Evolutionary conservation across 164 flowering plant species (phyloP), one percentile per base, ranked within the genome.

Genomic region (Pachysandra terminalis): DNA sequence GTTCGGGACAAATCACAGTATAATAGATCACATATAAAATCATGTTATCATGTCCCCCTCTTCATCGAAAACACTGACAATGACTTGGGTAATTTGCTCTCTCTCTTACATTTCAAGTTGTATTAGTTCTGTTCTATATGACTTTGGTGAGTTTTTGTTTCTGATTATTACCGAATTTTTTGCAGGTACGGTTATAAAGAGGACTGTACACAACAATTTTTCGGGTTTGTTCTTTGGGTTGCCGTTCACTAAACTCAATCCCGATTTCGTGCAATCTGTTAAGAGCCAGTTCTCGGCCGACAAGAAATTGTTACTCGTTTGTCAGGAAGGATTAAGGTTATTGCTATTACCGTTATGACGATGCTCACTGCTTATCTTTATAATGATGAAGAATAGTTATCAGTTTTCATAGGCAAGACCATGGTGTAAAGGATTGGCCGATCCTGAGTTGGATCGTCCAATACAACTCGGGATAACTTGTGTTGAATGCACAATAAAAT

Each of bases 311-410:
- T 68, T 94, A 60, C 73, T 91, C 49, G 96, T 94, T 32, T 91
- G 97, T 66, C 96, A 91, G 80, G 98, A 90, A 78, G 98, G 98
- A 56, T 71, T 94, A 68, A 94, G 98, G 98, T 91, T 52, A 66
- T n/a, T n/a, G 82, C 24, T 58, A 4, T 32, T 41, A 13, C 54
- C 48, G 21, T 27, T 24, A 22, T 61, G 41, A 21, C 5, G 7
- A 26, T 27, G 1, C 23, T 58, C 17, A 35, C 12, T 22, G 35
- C 35, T 32, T 37, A 21, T 66, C 12, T 9, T 52, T 0, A 1
- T 51, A 6, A 14, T 64, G 56, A 51, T 45, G 51, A 45, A 45
- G 10, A 45, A 45, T 45, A 45, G 17, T 10, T 10, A 45, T 10
- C 51, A 45, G n/a, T 32, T 32, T 32, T 32, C 37, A 32, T 32